Evolutionary conservation across 2,329 filamentous ascomycete genomes (phyloP), one percentile per base, ranked within the genome.

Genomic region (Tolypocladium album): DNA sequence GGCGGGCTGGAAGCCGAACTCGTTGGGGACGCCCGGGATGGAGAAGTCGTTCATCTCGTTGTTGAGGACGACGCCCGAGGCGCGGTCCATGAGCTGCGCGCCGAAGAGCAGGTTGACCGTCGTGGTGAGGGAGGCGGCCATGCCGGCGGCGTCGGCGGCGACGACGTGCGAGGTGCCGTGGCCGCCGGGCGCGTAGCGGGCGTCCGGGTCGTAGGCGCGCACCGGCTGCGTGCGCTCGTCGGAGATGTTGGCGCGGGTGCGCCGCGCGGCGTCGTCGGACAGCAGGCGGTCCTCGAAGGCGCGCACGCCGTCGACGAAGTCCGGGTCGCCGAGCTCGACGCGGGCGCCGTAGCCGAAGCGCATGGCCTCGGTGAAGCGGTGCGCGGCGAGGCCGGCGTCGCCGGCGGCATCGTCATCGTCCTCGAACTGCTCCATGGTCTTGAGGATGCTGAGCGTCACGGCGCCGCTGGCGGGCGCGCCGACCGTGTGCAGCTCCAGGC

Each of bases 31-130:
- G 58, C 84, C 84, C 0, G 93, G 92, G 67, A 96, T 92, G 56
- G 87, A 90, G 77, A 97, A 97, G 76, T 96, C 91, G 77, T 87
- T 82, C 80, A 84, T 84, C 72, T 88, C 81, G 71, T 86, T 79
- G 72, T 86, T 88, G 75, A 95, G 84, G 59, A 95, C 90, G 61
- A 96, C 81, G 22, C 92, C 92, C 0, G 91, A 92, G 66, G 88
- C 82, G 0, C 91, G 90, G 0, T 93, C 88, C 74, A 96, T 85
- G 64, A 96, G 72, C 24, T 85, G 80, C 36, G 86, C 88, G 55
- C 93, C 93, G 67, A 96, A 97, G 3, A 94, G 79, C 5, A 94
- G 79, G 72, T 97, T 97, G 60, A 97, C 79, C 0, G 93, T 97
- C 0, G 91, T 94, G 0, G 92, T 97, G 15, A 92, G 79, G 1